Conservation (phyloP, 495 filamentous ascomycete species). For the Cairneyella variabilis region DNA sequence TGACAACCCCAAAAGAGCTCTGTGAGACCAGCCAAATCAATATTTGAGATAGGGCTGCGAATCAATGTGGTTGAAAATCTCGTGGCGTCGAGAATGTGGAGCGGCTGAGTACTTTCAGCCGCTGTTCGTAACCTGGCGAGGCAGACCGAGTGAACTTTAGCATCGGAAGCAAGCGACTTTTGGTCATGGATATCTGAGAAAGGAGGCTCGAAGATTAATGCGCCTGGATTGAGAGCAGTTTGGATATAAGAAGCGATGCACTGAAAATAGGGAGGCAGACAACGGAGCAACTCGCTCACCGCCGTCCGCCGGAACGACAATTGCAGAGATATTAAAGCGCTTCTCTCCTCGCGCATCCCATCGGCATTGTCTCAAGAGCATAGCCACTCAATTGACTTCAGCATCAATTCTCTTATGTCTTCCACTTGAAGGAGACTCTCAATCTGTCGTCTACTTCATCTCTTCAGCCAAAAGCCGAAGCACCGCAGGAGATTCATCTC, state of each 20-base stretch:
- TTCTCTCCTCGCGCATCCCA: too few species aligned
- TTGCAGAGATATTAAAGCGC: too few species aligned
- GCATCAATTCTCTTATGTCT: too few species aligned
- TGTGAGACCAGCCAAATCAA: not conserved
- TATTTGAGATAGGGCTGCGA: not conserved
- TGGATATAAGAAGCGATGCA: not conserved
- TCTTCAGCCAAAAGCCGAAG: too few species aligned
- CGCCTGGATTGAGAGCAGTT: not conserved
- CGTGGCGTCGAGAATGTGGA: not conserved
- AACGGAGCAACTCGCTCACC: not conserved
- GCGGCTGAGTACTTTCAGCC: not conserved
- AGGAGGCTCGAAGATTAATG: not conserved
- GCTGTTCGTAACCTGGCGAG: not conserved
- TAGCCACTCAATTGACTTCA: too few species aligned
- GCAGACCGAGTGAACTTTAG: not conserved
- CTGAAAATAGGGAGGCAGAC: constrained; percentile 3
- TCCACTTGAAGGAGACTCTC: too few species aligned
- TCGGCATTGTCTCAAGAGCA: too few species aligned
- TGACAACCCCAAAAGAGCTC: not conserved
- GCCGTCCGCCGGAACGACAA: not conserved
- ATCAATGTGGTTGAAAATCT: not conserved
- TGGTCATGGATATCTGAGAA: not conserved
- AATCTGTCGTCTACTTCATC: too few species aligned
- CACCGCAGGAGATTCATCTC: too few species aligned
- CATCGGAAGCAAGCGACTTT: not conserved